A percentile compares a stretch with the other conserved stretches of the same genome.
Conservation (phyloP, 1,284 basidiomycete genomes). For the Vanrija humicola region DNA sequence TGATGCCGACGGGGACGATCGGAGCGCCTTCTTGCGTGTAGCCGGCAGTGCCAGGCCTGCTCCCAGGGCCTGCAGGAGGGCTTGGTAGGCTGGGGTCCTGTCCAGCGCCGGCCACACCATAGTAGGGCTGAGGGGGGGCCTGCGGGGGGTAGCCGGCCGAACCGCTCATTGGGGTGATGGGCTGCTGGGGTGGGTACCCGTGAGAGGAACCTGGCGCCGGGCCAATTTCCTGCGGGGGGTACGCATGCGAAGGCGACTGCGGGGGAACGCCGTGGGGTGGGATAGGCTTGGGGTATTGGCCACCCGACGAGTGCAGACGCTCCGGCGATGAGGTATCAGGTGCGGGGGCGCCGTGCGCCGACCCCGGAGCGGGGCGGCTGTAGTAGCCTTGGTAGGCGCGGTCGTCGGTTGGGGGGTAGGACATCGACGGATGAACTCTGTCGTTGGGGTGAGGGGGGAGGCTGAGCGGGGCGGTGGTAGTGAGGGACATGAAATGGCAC, state of each 20-base stretch:
- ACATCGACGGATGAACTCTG: conserved; percentile 13
- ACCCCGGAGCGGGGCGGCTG: conserved; percentile 26
- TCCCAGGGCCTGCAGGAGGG: conserved; percentile 26
- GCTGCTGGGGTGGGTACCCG: conserved; percentile 32
- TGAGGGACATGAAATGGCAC: conserved; percentile 19
- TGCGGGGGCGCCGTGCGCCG: conserved; percentile 29
- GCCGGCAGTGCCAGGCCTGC: conserved; percentile 6
- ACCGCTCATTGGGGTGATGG: conserved; percentile 35
- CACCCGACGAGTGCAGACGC: conserved; percentile 32
- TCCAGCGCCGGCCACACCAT: conserved; percentile 25
- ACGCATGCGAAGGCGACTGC: conserved; percentile 25
- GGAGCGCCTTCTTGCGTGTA: conserved; percentile 40
- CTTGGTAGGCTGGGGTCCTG: conserved; percentile 27
- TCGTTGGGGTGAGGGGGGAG: conserved; percentile 12
- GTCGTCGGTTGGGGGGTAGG: conserved; percentile 24
- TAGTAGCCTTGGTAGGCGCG: conserved; percentile 25
- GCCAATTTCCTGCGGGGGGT: conserved; percentile 23
- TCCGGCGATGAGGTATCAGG: conserved; percentile 23
- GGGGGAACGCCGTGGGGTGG: conserved; percentile 21
- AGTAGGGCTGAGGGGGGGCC: conserved; percentile 22
- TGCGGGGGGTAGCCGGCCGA: conserved; percentile 31
- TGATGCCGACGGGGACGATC: conserved; percentile 47
- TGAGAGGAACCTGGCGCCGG: conserved; percentile 36
- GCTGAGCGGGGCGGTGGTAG: conserved; percentile 15
- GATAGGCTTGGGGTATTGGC: conserved; percentile 20